Percentiles rank a stretch among this genome's conserved stretches.
phyloP scores from a whole-genome alignment of 495 filamentous ascomycete genomes.

The Aspergillus diversus region DNA sequence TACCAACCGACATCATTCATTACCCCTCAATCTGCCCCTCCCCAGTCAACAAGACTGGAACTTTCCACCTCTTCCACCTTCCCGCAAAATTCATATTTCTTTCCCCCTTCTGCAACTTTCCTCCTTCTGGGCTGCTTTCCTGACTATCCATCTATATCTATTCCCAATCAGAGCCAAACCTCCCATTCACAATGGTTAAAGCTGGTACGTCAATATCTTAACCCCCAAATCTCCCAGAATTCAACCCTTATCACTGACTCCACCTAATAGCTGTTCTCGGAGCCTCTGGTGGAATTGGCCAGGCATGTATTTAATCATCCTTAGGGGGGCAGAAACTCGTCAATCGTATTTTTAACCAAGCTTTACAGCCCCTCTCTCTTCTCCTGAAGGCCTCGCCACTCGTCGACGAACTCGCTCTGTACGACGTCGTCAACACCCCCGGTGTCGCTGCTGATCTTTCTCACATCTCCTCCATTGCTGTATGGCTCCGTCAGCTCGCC shows the following conservation, averaged over 20 bases:
- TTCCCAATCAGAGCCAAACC: neutral
- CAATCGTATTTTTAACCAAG: conserved; percentile 15
- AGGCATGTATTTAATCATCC: conserved; percentile 59
- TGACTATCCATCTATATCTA: neutral
- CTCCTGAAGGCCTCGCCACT: conserved; percentile 86
- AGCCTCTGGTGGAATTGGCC: conserved; percentile 97
- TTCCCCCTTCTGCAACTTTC: conserved; percentile 15
- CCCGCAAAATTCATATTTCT: conserved; percentile 15
- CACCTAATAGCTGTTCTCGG: conserved; percentile 78
- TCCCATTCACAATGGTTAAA: conserved; percentile 74
- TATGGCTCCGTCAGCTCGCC: conserved; percentile 51
- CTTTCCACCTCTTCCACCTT: conserved; percentile 25
- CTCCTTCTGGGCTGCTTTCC: neutral
- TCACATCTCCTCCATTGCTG: conserved; percentile 92
- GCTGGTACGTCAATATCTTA: conserved; percentile 62
- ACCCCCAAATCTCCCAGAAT: neutral
- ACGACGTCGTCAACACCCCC: conserved; percentile 98
- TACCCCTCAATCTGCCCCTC: conserved; percentile 27
- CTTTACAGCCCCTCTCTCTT: conserved; percentile 83
- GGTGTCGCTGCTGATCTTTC: conserved; percentile 95
- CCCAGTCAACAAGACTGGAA: conserved; percentile 20
- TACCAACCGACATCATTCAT: neutral
- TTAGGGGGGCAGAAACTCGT: neutral
- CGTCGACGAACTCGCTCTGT: conserved; percentile 88
- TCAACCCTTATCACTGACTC: conserved; percentile 9